A percentile compares a stretch with the other conserved stretches of the same genome.
phyloP scores from a whole-genome alignment of 306 rosid genomes.

The Citrullus amarus region DNA sequence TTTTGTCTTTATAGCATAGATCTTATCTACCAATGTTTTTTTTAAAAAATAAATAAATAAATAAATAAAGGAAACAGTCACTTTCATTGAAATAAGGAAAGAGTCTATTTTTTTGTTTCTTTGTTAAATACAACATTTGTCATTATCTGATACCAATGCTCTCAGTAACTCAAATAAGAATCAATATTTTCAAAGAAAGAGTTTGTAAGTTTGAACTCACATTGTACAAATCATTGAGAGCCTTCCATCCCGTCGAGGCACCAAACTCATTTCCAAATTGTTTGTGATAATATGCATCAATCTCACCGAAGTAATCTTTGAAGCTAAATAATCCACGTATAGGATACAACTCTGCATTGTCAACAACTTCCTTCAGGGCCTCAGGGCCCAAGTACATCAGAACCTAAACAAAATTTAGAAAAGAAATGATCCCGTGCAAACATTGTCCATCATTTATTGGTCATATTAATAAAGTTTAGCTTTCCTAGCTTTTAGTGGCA shows the following conservation, averaged over 20 bases:
- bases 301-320: slow-evolving; percentile 67
- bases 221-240: slow-evolving; percentile 62
- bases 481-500: not conserved
- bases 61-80: too few relatives aligned
- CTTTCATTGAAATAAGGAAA: too few relatives aligned
- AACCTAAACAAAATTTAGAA: slow-evolving; percentile 37
- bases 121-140: not conserved
- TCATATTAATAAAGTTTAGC: not conserved
- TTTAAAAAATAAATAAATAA: too few relatives aligned
- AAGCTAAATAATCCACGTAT: slow-evolving; percentile 87
- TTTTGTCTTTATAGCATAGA: not conserved
- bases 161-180: not conserved
- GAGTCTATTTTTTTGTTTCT: not conserved
- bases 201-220: slow-evolving; percentile 32
- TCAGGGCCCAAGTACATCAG: slow-evolving; percentile 83
- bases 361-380: slow-evolving; percentile 56
- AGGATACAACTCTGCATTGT: slow-evolving; percentile 80
- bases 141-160: not conserved
- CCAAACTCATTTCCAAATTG: slow-evolving; percentile 62
- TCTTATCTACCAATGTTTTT: not conserved
- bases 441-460: not conserved
- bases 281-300: slow-evolving; percentile 74
- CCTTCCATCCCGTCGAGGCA: slow-evolving; percentile 72
- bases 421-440: slow-evolving; percentile 1
- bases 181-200: not conserved